Evolutionary conservation across 2,329 filamentous ascomycete genomes (phyloP).

Genomic region (Magnaporthiopsis poae): DNA sequence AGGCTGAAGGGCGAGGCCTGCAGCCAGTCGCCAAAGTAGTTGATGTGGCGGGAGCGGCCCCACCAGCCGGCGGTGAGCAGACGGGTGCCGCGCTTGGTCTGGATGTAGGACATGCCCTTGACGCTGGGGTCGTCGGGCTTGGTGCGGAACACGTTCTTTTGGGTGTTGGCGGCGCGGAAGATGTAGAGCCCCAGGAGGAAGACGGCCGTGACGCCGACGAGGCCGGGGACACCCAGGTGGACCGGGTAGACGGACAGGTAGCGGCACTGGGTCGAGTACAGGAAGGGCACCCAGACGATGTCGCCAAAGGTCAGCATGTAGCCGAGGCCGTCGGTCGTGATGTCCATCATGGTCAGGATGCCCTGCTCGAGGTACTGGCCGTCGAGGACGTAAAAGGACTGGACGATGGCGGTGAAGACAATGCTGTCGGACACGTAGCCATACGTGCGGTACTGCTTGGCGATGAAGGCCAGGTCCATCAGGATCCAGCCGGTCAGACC

Average conservation of each 20-base stretch:
- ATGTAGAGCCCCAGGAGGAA: constrained; percentile 67
- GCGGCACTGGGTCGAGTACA: constrained; percentile 69
- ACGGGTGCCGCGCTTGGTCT: constrained; percentile 68
- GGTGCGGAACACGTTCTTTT: constrained; percentile 84
- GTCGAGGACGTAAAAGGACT: constrained; percentile 71
- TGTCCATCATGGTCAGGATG: constrained; percentile 80
- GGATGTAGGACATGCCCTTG: constrained; percentile 66
- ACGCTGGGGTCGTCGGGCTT: constrained; percentile 71
- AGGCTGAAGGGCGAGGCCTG: constrained; percentile 80
- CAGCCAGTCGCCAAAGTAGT: constrained; percentile 85
- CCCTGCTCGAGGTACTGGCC: constrained; percentile 73
- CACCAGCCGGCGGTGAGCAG: constrained; percentile 80
- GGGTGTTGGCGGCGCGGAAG: constrained; percentile 76
- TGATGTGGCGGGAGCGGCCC: constrained; percentile 79
- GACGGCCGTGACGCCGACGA: constrained; percentile 53
- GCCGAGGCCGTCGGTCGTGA: constrained; percentile 80
- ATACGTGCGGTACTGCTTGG: constrained; percentile 72
- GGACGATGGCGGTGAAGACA: constrained; percentile 63
- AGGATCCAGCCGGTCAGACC: constrained; percentile 79
- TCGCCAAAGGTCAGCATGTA: constrained; percentile 88
- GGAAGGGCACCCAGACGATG: constrained; percentile 76
- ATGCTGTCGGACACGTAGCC: constrained; percentile 76
- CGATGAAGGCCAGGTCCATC: constrained; percentile 68
- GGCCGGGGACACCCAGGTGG: constrained; percentile 55
- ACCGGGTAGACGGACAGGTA: constrained; percentile 74